Percentiles rank a stretch among this genome's conserved stretches.
These are phyloP conservation scores for Stephania yunnanensis DNA, from an alignment of 164 flowering plant species.

Conservation along the genomic window DNA sequence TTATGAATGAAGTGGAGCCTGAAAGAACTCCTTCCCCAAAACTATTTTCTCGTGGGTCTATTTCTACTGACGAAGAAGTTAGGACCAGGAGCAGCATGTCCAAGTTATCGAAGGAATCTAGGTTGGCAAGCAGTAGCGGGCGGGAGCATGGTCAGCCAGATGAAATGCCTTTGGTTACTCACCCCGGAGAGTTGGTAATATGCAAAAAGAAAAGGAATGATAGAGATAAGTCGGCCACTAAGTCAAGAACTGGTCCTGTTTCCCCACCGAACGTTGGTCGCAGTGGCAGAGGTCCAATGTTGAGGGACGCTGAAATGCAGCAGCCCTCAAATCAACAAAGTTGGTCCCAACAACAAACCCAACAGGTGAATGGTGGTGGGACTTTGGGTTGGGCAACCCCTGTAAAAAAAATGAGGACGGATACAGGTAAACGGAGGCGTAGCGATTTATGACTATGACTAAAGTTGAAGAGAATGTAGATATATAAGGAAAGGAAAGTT, in stretches of 20 bases:
- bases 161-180: constrained; percentile 52
- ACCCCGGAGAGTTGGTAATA: constrained; percentile 92
- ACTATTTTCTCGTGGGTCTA: constrained; percentile 32
- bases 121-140: constrained; percentile 41
- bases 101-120: constrained; percentile 49
- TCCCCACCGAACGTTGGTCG: constrained; percentile 54
- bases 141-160: constrained; percentile 40
- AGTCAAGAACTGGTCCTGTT: constrained; percentile 53
- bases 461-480: constrained; percentile 18
- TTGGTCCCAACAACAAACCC: constrained; percentile 47
- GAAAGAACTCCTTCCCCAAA: constrained; percentile 39
- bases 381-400: constrained; percentile 87
- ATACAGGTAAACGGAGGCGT: constrained; percentile 81
- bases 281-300: constrained; percentile 29
- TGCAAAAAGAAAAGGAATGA: constrained; percentile 98
- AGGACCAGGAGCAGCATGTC: constrained; percentile 29
- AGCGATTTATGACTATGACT: constrained; percentile 58
- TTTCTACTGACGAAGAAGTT: constrained; percentile 31
- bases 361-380: constrained; percentile 35
- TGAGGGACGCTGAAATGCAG: constrained; percentile 36
- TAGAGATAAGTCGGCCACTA: constrained; percentile 60
- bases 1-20: constrained; percentile 44
- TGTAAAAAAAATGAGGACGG: constrained; percentile 89
- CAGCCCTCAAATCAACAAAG: constrained; percentile 34
- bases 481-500: constrained; percentile 19